phyloP scores from a whole-genome alignment of 1,284 basidiomycete genomes.

The Cryptococcus wingfieldii region DNA sequence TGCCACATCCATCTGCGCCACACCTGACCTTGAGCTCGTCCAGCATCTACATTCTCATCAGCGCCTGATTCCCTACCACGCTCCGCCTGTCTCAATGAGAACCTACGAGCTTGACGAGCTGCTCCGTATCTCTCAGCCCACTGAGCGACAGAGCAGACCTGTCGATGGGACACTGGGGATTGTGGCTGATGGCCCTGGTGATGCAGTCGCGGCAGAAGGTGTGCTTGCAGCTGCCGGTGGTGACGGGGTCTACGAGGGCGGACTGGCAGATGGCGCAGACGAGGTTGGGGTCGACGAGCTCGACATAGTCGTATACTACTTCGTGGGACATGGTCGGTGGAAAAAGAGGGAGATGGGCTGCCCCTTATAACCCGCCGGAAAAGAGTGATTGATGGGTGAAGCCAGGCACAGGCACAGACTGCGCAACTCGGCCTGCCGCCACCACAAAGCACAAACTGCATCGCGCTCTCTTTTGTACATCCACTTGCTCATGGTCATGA shows the following conservation, averaged over 20 bases:
- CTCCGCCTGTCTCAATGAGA: neutral
- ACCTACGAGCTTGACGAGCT: conserved; percentile 22
- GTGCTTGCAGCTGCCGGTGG: conserved; percentile 65
- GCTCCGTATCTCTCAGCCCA: conserved; percentile 21
- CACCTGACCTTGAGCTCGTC: conserved; percentile 77
- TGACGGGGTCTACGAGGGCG: conserved; percentile 69
- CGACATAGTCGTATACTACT: conserved; percentile 39
- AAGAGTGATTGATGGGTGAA: no score
- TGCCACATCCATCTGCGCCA: conserved; percentile 54
- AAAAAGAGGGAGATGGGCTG: neutral
- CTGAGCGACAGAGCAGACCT: conserved; percentile 56
- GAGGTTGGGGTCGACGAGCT: conserved; percentile 46
- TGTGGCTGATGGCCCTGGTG: conserved; percentile 55
- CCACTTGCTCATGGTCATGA: no score
- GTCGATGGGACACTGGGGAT: conserved; percentile 70
- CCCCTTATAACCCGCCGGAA: no score
- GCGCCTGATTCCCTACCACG: neutral
- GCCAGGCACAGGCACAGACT: no score
- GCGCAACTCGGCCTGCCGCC: no score
- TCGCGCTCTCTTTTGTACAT: no score
- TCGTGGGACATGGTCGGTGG: conserved; percentile 15
- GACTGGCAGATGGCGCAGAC: conserved; percentile 81
- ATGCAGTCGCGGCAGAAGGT: conserved; percentile 80
- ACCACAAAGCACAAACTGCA: no score
- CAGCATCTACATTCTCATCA: conserved; percentile 58